A percentile compares a stretch with the other conserved stretches of the same genome.
These are phyloP conservation scores for Fusarium avenaceum DNA, from an alignment of 2,329 filamentous ascomycete genomes.

Conservation along the genomic window DNA sequence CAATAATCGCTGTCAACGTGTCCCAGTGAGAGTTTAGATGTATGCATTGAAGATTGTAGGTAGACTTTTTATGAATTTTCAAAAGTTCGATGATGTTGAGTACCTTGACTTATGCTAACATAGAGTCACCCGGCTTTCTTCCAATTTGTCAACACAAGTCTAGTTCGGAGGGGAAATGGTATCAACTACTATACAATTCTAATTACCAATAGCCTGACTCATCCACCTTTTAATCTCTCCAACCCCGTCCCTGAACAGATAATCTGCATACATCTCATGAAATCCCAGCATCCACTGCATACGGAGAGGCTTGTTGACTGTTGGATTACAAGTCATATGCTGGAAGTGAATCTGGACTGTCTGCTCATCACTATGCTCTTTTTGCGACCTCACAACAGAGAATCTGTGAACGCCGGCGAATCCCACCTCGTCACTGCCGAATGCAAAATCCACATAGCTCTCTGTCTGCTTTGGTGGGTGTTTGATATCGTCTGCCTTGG, in stretches of 20 bases:
- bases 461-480: constrained; percentile 1
- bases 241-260: constrained; percentile 48
- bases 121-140: too few species aligned
- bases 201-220: not conserved
- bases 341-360: constrained; percentile 42
- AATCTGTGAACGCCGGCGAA: constrained; percentile 53
- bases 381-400: constrained; percentile 39
- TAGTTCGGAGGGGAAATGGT: not conserved
- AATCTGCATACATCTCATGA: constrained; percentile 46
- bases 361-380: not conserved
- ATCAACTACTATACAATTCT: not conserved
- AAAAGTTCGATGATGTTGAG: too few species aligned
- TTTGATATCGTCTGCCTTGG: not conserved
- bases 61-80: too few species aligned
- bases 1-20: too few species aligned
- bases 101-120: too few species aligned
- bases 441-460: constrained; percentile 51
- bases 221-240: constrained; percentile 40
- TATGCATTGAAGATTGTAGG: too few species aligned
- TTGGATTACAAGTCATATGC: constrained; percentile 48
- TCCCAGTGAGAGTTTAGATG: too few species aligned
- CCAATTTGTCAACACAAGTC: not conserved
- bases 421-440: constrained; percentile 42
- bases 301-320: constrained; percentile 27
- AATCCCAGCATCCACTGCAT: constrained; percentile 39